These are phyloP conservation scores for Paraphysoderma sedebokerense DNA, from an alignment of 371 early-diverging fungal species.

Conservation along the genomic window DNA sequence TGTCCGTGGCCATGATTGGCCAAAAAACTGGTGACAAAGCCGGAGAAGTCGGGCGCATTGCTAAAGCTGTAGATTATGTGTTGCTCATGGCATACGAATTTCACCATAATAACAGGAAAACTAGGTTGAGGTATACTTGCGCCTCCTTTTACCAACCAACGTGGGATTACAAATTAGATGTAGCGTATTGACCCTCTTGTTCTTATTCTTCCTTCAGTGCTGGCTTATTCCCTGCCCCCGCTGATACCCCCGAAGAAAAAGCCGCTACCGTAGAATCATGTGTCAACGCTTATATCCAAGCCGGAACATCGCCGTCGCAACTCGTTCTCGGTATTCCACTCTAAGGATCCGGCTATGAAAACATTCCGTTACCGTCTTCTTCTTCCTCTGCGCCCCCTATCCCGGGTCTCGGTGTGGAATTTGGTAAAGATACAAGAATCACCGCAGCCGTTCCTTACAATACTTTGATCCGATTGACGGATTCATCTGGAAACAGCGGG, in stretches of 20 bases:
- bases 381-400: neutral
- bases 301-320: neutral
- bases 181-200: too few species aligned
- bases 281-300: neutral
- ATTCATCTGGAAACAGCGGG: neutral
- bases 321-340: neutral
- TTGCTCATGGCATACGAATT: slow-evolving; percentile 1
- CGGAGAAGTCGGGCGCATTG: neutral
- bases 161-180: too few species aligned
- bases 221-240: neutral
- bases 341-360: neutral
- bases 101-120: neutral
- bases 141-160: too few species aligned
- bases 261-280: neutral
- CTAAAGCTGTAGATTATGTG: neutral
- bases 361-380: neutral
- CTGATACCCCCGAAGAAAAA: neutral
- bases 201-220: neutral
- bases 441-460: neutral
- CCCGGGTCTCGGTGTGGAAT: neutral
- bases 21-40: neutral
- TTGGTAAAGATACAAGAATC: neutral
- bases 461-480: neutral
- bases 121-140: too few species aligned
- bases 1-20: neutral